Conservation (phyloP, 768 basidiomycete genomes). For the Mycena alexandri region DNA sequence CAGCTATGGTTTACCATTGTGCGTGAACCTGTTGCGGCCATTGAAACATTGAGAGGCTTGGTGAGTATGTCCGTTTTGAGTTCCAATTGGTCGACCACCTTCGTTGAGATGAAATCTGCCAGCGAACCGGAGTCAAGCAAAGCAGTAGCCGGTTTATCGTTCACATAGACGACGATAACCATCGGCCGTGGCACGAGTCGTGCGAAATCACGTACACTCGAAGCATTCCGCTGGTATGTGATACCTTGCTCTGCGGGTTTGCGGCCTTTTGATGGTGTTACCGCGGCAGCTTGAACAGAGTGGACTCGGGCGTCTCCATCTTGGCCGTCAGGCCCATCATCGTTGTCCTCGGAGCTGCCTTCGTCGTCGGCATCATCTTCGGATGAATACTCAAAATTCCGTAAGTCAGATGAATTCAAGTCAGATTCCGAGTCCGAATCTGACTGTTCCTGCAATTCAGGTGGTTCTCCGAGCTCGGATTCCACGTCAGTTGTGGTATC, state of each 20-base stretch:
- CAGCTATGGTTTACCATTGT: conserved; percentile 43
- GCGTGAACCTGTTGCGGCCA: conserved; percentile 47
- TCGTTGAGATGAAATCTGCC: conserved; percentile 48
- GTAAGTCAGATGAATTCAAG: too few species aligned
- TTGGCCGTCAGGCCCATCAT: background rate
- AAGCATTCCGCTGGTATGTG: conserved; percentile 29
- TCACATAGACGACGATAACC: conserved; percentile 42
- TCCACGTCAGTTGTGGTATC: too few species aligned
- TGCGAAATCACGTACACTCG: conserved; percentile 15
- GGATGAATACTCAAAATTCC: background rate
- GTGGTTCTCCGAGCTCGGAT: background rate
- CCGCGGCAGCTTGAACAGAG: background rate
- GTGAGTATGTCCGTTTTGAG: conserved; percentile 35
- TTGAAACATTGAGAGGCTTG: conserved; percentile 47
- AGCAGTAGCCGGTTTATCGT: conserved; percentile 43
- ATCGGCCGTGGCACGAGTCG: conserved; percentile 41
- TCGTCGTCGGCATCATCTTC: background rate
- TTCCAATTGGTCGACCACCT: conserved; percentile 45
- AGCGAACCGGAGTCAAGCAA: conserved; percentile 48
- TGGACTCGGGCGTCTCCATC: too few species aligned
- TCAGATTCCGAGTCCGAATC: background rate
- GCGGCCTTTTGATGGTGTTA: conserved; percentile 1
- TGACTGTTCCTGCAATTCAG: background rate
- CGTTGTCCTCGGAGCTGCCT: background rate
- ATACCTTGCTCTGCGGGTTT: background rate